Evolutionary conservation across 2,329 filamentous ascomycete genomes (phyloP).

Genomic region (Ramichloridium luteum): DNA sequence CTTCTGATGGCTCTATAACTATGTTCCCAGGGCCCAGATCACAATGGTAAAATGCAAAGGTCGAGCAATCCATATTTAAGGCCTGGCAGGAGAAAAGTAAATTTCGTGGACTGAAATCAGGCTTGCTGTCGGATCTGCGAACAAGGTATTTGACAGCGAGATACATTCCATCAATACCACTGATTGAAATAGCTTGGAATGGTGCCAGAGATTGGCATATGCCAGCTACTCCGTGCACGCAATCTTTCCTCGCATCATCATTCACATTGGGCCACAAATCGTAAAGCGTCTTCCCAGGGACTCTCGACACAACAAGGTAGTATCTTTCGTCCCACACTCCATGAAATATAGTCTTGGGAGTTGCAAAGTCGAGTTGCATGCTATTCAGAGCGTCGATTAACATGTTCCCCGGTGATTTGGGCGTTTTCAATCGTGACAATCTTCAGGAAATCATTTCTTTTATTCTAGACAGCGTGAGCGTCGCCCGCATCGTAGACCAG

Average conservation of each 20-base stretch:
- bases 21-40: slow-evolving; percentile 3
- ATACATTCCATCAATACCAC: slow-evolving; percentile 2
- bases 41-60: slow-evolving; percentile 2
- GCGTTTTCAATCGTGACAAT: slow-evolving; percentile 1
- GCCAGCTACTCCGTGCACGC: not conserved
- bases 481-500: slow-evolving; percentile 3
- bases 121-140: not conserved
- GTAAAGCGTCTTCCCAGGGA: slow-evolving; percentile 1
- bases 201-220: slow-evolving; percentile 1
- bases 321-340: slow-evolving; percentile 2
- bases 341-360: slow-evolving; percentile 1
- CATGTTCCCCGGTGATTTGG: slow-evolving; percentile 2
- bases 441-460: slow-evolving; percentile 2
- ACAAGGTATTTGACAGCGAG: slow-evolving; percentile 1
- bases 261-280: slow-evolving; percentile 1
- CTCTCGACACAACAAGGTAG: slow-evolving; percentile 1
- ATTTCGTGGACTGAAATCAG: slow-evolving; percentile 1
- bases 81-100: not conserved
- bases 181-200: not conserved
- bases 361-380: not conserved
- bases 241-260: not conserved
- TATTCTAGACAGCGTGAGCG: slow-evolving; percentile 2
- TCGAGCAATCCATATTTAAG: slow-evolving; percentile 2
- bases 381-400: slow-evolving; percentile 2
- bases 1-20: not conserved